Percentiles rank a stretch among this genome's conserved stretches.
Conservation (phyloP, 306 rosid species). For the Acmispon strigosus region DNA sequence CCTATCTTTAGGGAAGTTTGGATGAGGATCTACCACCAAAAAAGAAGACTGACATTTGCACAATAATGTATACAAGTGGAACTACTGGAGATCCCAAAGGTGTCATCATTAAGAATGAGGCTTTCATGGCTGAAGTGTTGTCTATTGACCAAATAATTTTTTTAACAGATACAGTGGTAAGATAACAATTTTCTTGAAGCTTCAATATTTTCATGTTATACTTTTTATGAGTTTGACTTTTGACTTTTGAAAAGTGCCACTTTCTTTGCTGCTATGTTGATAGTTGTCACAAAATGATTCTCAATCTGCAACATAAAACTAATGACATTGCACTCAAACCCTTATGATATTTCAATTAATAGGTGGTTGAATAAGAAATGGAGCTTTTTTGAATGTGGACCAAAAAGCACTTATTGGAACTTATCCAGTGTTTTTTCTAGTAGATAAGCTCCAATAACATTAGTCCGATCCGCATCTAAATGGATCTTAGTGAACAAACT, state of each 20-base stretch:
- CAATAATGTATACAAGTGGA: constrained; percentile 98
- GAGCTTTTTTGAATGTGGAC: no score
- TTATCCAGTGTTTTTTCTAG: no score
- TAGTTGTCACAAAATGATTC: not conserved
- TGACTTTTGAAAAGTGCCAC: no score
- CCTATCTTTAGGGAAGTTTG: constrained; percentile 49
- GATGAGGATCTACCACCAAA: constrained; percentile 62
- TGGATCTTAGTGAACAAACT: no score
- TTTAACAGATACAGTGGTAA: constrained; percentile 80
- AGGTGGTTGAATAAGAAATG: not conserved
- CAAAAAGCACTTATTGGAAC: no score
- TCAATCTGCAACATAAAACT: not conserved
- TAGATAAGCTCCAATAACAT: no score
- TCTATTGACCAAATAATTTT: constrained; percentile 62
- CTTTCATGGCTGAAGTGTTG: constrained; percentile 79
- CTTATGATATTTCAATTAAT: no score
- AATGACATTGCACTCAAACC: no score
- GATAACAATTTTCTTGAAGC: not conserved
- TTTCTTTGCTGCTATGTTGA: not conserved
- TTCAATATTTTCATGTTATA: not conserved
- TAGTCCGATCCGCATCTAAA: no score
- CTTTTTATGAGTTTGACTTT: not conserved
- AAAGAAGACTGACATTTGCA: constrained; percentile 56
- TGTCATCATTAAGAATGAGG: constrained; percentile 63
- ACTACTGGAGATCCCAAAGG: constrained; percentile 97